Evolutionary conservation across 78 protist genomes (phyloP).

Genomic region (Monosiga brevicollis): DNA sequence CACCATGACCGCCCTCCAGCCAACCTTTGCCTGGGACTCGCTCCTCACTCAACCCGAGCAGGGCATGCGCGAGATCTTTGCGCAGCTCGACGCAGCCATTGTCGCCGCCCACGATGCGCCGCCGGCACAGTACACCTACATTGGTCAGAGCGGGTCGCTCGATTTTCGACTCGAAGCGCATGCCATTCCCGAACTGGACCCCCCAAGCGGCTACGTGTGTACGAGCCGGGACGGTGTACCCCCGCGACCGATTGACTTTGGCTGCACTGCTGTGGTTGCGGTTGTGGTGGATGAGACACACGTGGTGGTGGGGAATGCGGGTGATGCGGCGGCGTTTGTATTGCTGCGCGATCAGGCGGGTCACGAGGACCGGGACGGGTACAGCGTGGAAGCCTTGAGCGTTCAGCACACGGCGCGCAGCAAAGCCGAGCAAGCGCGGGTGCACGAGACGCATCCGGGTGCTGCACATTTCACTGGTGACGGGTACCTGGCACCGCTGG

Average conservation of each 20-base stretch:
- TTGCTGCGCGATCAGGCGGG: background rate
- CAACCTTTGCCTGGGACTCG: too few relatives aligned
- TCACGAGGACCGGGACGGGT: background rate
- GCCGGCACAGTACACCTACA: background rate
- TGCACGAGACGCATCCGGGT: background rate
- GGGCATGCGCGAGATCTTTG: background rate
- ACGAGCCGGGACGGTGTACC: background rate
- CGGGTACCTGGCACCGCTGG: background rate
- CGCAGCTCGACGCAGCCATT: background rate
- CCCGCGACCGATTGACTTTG: background rate
- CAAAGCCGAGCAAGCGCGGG: background rate
- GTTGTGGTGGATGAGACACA: background rate
- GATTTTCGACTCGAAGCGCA: background rate
- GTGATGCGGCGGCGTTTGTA: background rate
- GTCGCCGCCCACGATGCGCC: background rate
- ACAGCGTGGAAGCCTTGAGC: background rate
- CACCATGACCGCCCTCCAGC: background rate
- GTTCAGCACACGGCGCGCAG: background rate
- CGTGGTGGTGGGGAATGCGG: background rate
- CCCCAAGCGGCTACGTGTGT: background rate
- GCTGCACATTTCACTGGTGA: background rate
- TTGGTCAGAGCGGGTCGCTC: background rate
- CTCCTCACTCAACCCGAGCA: background rate
- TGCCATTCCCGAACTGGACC: background rate
- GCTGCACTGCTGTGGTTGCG: background rate